A percentile compares a stretch with the other conserved stretches of the same genome.
These are phyloP conservation scores for Lichtheimia ramosa DNA, from an alignment of 371 early-diverging fungal species.

Conservation along the genomic window DNA sequence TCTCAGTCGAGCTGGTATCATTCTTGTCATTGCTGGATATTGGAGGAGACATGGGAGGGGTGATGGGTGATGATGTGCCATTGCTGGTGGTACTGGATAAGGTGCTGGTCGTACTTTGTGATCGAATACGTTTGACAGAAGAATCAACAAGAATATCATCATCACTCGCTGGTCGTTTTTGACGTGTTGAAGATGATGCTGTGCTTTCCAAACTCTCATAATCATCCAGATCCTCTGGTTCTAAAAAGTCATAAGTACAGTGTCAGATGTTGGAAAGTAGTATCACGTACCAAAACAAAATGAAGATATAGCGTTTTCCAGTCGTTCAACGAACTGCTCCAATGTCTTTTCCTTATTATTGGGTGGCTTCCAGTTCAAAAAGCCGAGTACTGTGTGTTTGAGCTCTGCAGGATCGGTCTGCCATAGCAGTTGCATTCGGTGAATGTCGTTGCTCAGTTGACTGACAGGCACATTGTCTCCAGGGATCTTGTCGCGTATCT, in stretches of 20 bases:
- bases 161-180: background rate
- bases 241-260: background rate
- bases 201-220: background rate
- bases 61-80: slow-evolving; percentile 7
- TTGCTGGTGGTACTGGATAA: background rate
- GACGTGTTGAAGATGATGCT: background rate
- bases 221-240: background rate
- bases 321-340: slow-evolving; percentile 8
- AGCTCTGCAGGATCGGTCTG: slow-evolving; percentile 17
- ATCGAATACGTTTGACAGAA: slow-evolving; percentile 3
- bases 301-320: slow-evolving; percentile 18
- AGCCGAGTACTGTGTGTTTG: slow-evolving; percentile 15
- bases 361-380: slow-evolving; percentile 22
- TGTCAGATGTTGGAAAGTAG: too few species aligned
- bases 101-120: slow-evolving; percentile 2
- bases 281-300: background rate
- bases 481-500: slow-evolving; percentile 22
- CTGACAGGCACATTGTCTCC: background rate
- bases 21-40: slow-evolving; percentile 6
- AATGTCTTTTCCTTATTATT: slow-evolving; percentile 22
- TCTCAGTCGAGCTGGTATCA: background rate
- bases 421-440: slow-evolving; percentile 27
- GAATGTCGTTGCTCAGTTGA: slow-evolving; percentile 16
- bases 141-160: slow-evolving; percentile 4
- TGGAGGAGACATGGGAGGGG: slow-evolving; percentile 20